These are phyloP conservation scores for Populus nigra DNA, from an alignment of 345 rosid species.

Conservation along the genomic window DNA sequence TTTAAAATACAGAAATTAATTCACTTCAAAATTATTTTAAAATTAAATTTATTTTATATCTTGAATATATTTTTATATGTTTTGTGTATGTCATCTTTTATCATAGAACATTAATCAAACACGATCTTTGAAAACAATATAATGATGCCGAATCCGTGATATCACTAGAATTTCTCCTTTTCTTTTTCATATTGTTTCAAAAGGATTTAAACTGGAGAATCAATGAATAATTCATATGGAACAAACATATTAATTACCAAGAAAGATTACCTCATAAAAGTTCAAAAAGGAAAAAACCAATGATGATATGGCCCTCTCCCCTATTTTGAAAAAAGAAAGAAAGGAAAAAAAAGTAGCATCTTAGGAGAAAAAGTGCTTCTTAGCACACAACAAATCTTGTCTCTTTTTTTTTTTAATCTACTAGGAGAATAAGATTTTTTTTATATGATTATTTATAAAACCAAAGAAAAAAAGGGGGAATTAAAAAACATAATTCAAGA, in stretches of 20 bases:
- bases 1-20: no score
- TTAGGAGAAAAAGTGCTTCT: conserved; percentile 17
- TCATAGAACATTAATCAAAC: no score
- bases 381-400: conserved; percentile 22
- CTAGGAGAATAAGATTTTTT: no score
- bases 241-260: conserved; percentile 23
- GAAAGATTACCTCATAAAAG: conserved; percentile 7
- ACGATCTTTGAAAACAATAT: background rate
- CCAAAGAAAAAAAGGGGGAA: background rate
- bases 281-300: conserved; percentile 29
- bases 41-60: no score
- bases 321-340: background rate
- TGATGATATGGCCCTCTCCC: conserved; percentile 28
- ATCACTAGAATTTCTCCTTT: background rate
- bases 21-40: no score
- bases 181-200: background rate
- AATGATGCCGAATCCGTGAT: conserved; percentile 3
- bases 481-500: background rate
- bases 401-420: background rate
- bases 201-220: background rate
- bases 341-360: conserved; percentile 18
- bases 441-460: no score
- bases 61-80: no score
- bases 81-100: no score
- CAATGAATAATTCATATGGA: conserved; percentile 20